Conservation (phyloP, 345 rosid genomes). For the Conringia planisiliqua region DNA sequence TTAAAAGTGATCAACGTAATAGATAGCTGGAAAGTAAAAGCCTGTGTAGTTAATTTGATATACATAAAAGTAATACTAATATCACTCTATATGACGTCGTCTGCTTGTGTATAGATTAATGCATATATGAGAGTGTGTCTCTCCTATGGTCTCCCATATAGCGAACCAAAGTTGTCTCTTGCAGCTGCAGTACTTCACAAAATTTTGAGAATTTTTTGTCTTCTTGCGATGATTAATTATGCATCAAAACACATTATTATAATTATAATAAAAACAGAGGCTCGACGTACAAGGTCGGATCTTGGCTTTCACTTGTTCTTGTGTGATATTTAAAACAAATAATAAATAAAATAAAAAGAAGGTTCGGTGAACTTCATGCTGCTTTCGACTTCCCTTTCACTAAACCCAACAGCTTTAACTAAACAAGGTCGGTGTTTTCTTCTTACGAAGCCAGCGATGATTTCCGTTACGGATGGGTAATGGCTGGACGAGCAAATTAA, state of each 20-base stretch:
- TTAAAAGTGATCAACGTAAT: not conserved
- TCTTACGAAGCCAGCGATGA: not conserved
- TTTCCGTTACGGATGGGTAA: not conserved
- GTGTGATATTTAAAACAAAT: not conserved
- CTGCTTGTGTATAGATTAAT: not conserved
- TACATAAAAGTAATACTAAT: not conserved
- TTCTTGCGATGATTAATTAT: slow-evolving; percentile 11
- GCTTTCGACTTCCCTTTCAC: slow-evolving; percentile 8
- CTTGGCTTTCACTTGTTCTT: slow-evolving; percentile 10
- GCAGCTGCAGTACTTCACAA: slow-evolving; percentile 6
- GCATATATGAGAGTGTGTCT: not conserved
- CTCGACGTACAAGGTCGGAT: slow-evolving; percentile 32
- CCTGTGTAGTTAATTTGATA: not conserved
- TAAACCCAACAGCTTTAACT: slow-evolving; percentile 4
- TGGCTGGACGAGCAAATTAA: slow-evolving; percentile 16
- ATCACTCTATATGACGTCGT: too few relatives aligned
- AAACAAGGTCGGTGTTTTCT: slow-evolving; percentile 30
- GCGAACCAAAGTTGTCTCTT: slow-evolving; percentile 25
- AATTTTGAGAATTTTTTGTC: slow-evolving; percentile 22
- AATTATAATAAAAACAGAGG: slow-evolving; percentile 11
- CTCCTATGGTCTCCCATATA: slow-evolving; percentile 27
- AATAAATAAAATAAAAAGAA: not conserved
- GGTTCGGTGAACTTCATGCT: slow-evolving; percentile 29
- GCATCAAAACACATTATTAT: slow-evolving; percentile 1
- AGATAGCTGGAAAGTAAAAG: not conserved